Evolutionary conservation across 169 alveolate species (phyloP).

Genomic region (Plasmodium vivax): DNA sequence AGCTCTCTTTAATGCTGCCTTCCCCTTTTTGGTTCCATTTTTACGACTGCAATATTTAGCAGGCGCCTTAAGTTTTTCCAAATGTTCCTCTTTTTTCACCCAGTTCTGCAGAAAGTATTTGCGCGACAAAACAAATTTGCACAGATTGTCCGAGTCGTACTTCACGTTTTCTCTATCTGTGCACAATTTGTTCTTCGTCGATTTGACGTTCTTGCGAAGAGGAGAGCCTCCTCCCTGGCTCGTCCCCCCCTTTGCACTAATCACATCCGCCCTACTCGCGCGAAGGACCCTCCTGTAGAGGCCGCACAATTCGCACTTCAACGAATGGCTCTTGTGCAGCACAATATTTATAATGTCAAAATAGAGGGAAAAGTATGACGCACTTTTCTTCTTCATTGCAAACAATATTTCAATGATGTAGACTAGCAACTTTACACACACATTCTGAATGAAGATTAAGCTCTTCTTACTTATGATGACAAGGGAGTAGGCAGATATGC

Average conservation of each 20-base stretch:
- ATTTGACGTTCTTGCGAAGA: not conserved
- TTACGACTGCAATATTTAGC: not conserved
- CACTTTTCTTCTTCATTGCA: slow-evolving; percentile 26
- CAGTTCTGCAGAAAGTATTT: not conserved
- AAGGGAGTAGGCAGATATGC: slow-evolving; percentile 26
- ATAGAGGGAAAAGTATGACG: slow-evolving; percentile 18
- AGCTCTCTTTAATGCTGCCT: not conserved
- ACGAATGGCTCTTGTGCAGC: slow-evolving; percentile 47
- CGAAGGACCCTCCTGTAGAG: not conserved
- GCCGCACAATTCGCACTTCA: slow-evolving; percentile 33
- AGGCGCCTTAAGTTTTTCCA: not conserved
- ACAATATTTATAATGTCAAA: slow-evolving; percentile 44
- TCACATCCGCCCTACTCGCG: not conserved
- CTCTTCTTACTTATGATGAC: slow-evolving; percentile 20
- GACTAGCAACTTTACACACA: slow-evolving; percentile 39
- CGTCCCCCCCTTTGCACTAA: not conserved
- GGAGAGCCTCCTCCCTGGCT: not conserved
- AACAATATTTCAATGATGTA: slow-evolving; percentile 28
- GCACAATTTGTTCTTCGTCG: not conserved
- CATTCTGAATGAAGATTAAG: slow-evolving; percentile 52
- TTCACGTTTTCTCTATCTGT: not conserved
- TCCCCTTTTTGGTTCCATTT: not conserved
- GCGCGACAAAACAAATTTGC: not conserved
- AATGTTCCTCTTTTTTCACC: not conserved
- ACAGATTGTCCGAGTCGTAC: not conserved